phyloP scores from a whole-genome alignment of 202 grass and related monocot genomes.

The Sporobolus alterniflorus region DNA sequence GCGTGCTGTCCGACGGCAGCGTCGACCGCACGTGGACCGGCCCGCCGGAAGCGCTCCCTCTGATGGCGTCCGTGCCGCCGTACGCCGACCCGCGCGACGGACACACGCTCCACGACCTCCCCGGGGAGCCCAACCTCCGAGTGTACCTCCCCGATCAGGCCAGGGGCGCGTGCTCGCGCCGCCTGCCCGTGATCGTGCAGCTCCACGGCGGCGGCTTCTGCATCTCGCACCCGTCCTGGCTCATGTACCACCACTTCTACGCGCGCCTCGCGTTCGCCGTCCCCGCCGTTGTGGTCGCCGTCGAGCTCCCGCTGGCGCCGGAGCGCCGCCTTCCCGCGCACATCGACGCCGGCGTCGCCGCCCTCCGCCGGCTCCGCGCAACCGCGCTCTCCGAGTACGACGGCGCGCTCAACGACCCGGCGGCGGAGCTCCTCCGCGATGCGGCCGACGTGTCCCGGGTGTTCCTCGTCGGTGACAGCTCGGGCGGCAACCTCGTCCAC shows the following conservation, averaged over 20 bases:
- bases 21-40: conserved; percentile 90
- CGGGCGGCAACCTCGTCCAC: conserved; percentile 90
- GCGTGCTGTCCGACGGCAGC: conserved; percentile 68
- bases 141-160: conserved; percentile 58
- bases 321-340: conserved; percentile 76
- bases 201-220: conserved; percentile 94
- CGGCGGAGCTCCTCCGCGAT: conserved; percentile 38
- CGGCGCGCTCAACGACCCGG: conserved; percentile 3
- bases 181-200: conserved; percentile 70
- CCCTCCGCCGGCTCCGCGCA: conserved; percentile 61
- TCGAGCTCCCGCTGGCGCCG: conserved; percentile 80
- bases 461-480: conserved; percentile 94
- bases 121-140: conserved; percentile 71
- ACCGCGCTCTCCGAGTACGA: conserved; percentile 28
- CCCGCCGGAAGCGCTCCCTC: conserved; percentile 58
- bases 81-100: conserved; percentile 58
- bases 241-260: conserved; percentile 97
- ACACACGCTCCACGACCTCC: conserved; percentile 83
- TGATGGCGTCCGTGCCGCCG: conserved; percentile 65
- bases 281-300: conserved; percentile 67
- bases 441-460: conserved; percentile 70
- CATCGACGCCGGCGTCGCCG: conserved; percentile 50
- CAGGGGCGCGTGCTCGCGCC: neutral
- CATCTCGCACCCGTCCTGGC: conserved; percentile 73
- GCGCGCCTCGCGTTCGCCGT: conserved; percentile 66